These are phyloP conservation scores for Yueomyces sinensis DNA, from an alignment of 805 yeast genomes.

Conservation along the genomic window DNA sequence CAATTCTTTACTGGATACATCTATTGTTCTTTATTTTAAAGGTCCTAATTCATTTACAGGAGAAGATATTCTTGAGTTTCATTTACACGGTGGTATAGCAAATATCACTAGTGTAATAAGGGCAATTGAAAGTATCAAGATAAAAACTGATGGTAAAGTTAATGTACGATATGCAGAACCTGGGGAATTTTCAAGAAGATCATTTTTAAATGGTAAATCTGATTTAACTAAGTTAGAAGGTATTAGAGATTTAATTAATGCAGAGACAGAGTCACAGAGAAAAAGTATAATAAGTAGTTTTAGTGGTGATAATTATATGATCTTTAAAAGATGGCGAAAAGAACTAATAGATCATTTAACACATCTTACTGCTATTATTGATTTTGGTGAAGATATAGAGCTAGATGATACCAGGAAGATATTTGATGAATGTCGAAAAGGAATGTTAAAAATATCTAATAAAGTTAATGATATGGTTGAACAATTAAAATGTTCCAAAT, in stretches of 20 bases:
- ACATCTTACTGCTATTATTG: conserved; percentile 73
- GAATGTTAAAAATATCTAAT: background rate
- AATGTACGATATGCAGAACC: conserved; percentile 75
- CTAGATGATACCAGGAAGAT: conserved; percentile 44
- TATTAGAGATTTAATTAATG: conserved; percentile 73
- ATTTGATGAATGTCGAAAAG: conserved; percentile 29
- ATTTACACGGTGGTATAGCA: conserved; percentile 88
- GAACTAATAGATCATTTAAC: conserved; percentile 56
- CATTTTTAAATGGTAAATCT: conserved; percentile 69
- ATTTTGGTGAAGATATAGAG: conserved; percentile 90
- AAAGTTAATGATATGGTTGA: conserved; percentile 32
- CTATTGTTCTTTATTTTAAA: conserved; percentile 54
- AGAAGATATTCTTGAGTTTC: conserved; percentile 82
- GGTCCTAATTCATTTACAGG: conserved; percentile 83
- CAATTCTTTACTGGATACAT: conserved; percentile 51
- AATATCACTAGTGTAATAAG: conserved; percentile 55
- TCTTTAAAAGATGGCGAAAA: conserved; percentile 56
- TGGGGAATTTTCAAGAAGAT: conserved; percentile 85
- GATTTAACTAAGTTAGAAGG: conserved; percentile 91
- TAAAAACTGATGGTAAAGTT: conserved; percentile 22
- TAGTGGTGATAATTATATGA: conserved; percentile 46
- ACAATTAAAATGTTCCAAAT: conserved; percentile 42
- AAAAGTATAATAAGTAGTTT: conserved; percentile 60
- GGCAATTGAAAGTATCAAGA: conserved; percentile 44
- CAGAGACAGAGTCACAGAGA: conserved; percentile 87